Evolutionary conservation across 2,329 filamentous ascomycete genomes (phyloP).

Genomic region (Beauveria caledonica): DNA sequence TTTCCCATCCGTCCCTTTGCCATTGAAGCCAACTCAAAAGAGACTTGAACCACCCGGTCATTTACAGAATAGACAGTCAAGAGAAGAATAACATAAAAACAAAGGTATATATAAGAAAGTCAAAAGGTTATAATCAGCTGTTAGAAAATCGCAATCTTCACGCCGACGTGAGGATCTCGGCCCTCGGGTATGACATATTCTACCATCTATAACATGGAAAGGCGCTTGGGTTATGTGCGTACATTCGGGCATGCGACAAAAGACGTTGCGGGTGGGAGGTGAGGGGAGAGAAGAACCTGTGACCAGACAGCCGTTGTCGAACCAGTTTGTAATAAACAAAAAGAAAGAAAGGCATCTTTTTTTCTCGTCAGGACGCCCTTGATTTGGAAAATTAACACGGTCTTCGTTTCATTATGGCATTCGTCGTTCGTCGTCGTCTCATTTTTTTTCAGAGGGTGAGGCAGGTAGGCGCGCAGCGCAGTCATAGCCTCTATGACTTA

Average conservation of each 20-base stretch:
- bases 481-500: conserved; percentile 35
- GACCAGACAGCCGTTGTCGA: conserved; percentile 6
- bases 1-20: neutral
- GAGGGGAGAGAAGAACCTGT: neutral
- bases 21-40: neutral
- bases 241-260: neutral
- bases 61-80: neutral
- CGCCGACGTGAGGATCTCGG: neutral
- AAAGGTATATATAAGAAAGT: conserved; percentile 4
- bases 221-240: neutral
- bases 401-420: conserved; percentile 7
- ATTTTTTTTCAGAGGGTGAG: neutral
- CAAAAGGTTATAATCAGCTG: neutral
- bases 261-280: neutral
- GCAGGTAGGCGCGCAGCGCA: neutral
- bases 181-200: conserved; percentile 10
- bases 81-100: neutral
- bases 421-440: conserved; percentile 9
- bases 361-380: neutral
- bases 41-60: neutral
- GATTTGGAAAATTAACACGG: neutral
- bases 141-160: conserved; percentile 2
- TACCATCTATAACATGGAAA: conserved; percentile 6
- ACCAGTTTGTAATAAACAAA: conserved; percentile 2
- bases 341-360: neutral